Conservation (phyloP, 306 rosid genomes). For the Styphnolobium japonicum region DNA sequence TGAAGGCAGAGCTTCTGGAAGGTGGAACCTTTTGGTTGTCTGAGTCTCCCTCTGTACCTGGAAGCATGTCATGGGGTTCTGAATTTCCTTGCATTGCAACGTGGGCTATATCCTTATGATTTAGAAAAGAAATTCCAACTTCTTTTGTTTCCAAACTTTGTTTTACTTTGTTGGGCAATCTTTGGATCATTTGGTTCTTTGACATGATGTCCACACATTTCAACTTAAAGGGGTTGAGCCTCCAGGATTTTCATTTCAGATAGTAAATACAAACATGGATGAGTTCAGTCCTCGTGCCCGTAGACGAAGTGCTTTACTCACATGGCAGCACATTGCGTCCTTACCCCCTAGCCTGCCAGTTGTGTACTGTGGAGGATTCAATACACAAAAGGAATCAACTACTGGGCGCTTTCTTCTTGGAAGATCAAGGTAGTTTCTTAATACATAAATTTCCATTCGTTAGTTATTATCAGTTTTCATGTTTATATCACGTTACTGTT, state of each 20-base stretch:
- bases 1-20: constrained; percentile 88
- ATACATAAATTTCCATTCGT: neutral
- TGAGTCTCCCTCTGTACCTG: constrained; percentile 96
- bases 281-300: constrained; percentile 87
- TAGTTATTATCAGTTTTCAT: neutral
- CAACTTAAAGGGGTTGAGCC: constrained; percentile 97
- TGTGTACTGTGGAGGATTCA: constrained; percentile 95
- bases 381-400: constrained; percentile 96
- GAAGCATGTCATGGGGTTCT: constrained; percentile 98
- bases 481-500: neutral
- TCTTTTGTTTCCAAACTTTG: constrained; percentile 20
- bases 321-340: constrained; percentile 99
- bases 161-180: constrained; percentile 18
- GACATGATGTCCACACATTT: constrained; percentile 98
- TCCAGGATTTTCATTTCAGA: constrained; percentile 92
- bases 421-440: constrained; percentile 73
- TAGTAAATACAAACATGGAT: constrained; percentile 94
- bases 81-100: constrained; percentile 87
- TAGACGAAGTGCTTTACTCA: constrained; percentile 93
- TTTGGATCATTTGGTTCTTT: constrained; percentile 52
- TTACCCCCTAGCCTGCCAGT: constrained; percentile 94
- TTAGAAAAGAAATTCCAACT: neutral
- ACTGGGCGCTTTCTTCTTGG: constrained; percentile 97
- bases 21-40: constrained; percentile 99
- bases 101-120: constrained; percentile 93